Conservation (phyloP, 106 monocot species). For the Acorus gramineus region DNA sequence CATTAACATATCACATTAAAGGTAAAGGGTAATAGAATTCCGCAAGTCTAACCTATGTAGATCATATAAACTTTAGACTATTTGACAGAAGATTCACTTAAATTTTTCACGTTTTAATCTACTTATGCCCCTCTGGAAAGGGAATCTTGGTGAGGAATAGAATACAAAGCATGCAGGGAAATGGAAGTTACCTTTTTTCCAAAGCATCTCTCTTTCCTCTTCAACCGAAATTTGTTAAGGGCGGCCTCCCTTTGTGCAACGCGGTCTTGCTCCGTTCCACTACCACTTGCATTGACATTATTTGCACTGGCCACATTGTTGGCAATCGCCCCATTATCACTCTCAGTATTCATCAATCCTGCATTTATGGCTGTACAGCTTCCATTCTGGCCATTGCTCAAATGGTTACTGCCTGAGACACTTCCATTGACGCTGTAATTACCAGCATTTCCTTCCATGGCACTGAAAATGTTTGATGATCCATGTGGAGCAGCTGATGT, state of each 20-base stretch:
- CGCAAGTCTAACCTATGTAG: too few relatives aligned
- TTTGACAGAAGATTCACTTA: too few relatives aligned
- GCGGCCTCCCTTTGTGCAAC: slow-evolving; percentile 61
- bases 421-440: slow-evolving; percentile 58
- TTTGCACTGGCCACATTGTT: slow-evolving; percentile 17
- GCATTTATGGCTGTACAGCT: slow-evolving; percentile 19
- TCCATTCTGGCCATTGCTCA: slow-evolving; percentile 57
- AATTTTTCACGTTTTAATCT: too few relatives aligned
- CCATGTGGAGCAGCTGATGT: slow-evolving; percentile 22
- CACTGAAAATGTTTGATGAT: slow-evolving; percentile 36
- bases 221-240: slow-evolving; percentile 75
- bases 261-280: slow-evolving; percentile 37
- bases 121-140: too few relatives aligned
- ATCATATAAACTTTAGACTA: too few relatives aligned
- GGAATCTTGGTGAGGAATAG: not conserved
- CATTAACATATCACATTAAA: too few relatives aligned
- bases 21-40: too few relatives aligned
- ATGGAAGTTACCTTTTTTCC: slow-evolving; percentile 60
- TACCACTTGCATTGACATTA: slow-evolving; percentile 43
- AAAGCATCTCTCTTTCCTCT: slow-evolving; percentile 83
- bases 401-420: slow-evolving; percentile 56
- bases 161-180: slow-evolving; percentile 8
- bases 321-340: slow-evolving; percentile 20
- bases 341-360: slow-evolving; percentile 31
- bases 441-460: slow-evolving; percentile 47